Percentiles rank a stretch among this genome's conserved stretches.
phyloP scores from a whole-genome alignment of 2,329 filamentous ascomycete species.

The Fusarium sarcochroum region DNA sequence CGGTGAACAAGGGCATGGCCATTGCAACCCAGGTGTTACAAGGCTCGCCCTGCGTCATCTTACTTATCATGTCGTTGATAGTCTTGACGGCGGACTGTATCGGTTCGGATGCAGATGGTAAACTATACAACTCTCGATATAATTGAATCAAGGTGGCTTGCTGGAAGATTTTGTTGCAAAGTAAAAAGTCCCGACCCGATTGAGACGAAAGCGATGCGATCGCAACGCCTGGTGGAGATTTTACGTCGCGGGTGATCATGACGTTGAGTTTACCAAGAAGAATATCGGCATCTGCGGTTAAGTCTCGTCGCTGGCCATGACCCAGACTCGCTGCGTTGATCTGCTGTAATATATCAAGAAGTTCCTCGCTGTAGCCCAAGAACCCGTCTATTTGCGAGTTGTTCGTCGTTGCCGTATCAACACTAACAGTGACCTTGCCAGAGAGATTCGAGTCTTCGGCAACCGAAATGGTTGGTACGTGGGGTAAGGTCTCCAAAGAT shows the following conservation, averaged over 20 bases:
- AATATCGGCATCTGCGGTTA: slow-evolving; percentile 25
- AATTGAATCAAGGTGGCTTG: slow-evolving; percentile 48
- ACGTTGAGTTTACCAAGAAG: slow-evolving; percentile 43
- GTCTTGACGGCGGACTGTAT: slow-evolving; percentile 38
- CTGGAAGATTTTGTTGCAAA: slow-evolving; percentile 48
- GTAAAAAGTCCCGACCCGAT: slow-evolving; percentile 43
- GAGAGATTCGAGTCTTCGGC: not conserved
- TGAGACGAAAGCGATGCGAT: slow-evolving; percentile 45
- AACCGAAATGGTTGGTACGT: slow-evolving; percentile 30
- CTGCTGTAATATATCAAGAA: slow-evolving; percentile 44
- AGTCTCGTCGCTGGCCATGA: not conserved
- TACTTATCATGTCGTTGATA: slow-evolving; percentile 43
- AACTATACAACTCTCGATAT: slow-evolving; percentile 42
- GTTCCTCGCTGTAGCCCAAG: slow-evolving; percentile 49
- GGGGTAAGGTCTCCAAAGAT: slow-evolving; percentile 47
- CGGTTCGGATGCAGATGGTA: slow-evolving; percentile 31
- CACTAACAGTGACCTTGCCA: rapidly evolving
- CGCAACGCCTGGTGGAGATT: slow-evolving; percentile 30
- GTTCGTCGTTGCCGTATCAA: rapidly evolving
- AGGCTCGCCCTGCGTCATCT: slow-evolving; percentile 49
- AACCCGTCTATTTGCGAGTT: slow-evolving; percentile 47
- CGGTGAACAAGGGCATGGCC: slow-evolving; percentile 50
- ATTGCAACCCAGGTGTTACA: slow-evolving; percentile 52
- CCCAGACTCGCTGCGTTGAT: slow-evolving; percentile 26
- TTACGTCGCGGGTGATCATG: slow-evolving; percentile 46